phyloP scores from a whole-genome alignment of 768 basidiomycete genomes.

The Favolaschia claudopus region DNA sequence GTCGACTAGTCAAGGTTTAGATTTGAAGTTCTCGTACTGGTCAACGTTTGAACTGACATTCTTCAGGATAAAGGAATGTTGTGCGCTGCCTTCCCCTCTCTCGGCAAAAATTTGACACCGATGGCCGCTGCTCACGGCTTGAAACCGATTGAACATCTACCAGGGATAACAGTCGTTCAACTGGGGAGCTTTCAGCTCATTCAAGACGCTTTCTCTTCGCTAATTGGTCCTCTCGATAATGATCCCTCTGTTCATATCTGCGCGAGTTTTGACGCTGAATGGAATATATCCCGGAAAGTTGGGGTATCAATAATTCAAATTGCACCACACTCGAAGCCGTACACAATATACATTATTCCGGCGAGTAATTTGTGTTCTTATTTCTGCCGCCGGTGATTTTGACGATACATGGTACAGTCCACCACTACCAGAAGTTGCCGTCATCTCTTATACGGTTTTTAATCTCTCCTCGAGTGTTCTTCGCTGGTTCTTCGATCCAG shows the following conservation, averaged over 20 bases:
- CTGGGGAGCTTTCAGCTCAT: too few species aligned
- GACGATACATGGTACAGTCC: not conserved
- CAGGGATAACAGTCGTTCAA: not conserved
- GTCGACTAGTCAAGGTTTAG: conserved; percentile 14
- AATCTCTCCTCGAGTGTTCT: conserved; percentile 6
- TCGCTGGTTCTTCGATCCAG: conserved; percentile 19
- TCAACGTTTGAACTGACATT: not conserved
- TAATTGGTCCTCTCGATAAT: not conserved
- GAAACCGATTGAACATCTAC: not conserved
- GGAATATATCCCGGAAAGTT: conserved; percentile 21
- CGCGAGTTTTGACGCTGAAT: conserved; percentile 19
- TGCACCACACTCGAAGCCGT: conserved; percentile 13
- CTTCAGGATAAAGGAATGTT: conserved; percentile 13
- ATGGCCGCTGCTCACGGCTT: not conserved
- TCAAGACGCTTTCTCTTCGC: not conserved
- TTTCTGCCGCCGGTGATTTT: too few species aligned
- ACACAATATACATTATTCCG: not conserved
- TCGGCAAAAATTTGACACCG: not conserved
- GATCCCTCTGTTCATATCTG: not conserved
- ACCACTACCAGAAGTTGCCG: not conserved
- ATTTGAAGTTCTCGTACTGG: too few species aligned
- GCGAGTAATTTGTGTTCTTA: not conserved
- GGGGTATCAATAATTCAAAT: conserved; percentile 27
- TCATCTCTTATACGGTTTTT: not conserved
- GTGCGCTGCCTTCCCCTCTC: conserved; percentile 8